Percentiles rank a stretch among this genome's conserved stretches.
Evolutionary conservation across 345 rosid genomes (phyloP).

Genomic region (Carallia brachiata): DNA sequence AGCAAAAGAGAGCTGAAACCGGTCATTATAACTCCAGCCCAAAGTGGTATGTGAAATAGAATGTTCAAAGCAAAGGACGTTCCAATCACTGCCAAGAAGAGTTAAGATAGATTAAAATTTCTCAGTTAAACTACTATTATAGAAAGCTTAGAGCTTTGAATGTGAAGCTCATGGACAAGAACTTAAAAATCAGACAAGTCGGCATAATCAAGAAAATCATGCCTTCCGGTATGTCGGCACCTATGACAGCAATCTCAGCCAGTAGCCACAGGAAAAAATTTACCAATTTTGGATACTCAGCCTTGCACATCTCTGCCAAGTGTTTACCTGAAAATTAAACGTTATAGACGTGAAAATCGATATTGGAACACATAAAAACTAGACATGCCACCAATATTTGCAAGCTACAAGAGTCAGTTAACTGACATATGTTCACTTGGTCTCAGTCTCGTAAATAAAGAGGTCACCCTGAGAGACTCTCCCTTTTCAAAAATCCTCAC

Average conservation of each 20-base stretch:
- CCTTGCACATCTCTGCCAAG: conserved; percentile 20
- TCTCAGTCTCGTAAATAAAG: no score
- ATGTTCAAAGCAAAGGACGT: conserved; percentile 33
- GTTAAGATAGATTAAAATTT: not conserved
- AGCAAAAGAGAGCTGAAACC: conserved; percentile 28
- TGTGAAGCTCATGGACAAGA: not conserved
- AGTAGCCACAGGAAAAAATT: conserved; percentile 20
- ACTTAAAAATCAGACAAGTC: no score
- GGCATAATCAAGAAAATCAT: not conserved
- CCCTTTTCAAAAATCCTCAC: no score
- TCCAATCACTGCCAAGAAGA: conserved; percentile 25
- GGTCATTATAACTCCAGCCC: conserved; percentile 30
- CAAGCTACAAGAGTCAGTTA: no score
- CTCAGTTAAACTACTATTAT: not conserved
- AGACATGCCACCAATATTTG: no score
- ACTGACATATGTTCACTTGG: no score
- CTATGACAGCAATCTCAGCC: conserved; percentile 27
- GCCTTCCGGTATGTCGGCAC: conserved; percentile 33
- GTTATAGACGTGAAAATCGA: not conserved
- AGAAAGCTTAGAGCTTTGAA: not conserved
- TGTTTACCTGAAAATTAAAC: conserved; percentile 9
- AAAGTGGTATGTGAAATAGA: conserved; percentile 26
- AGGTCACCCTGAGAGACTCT: no score
- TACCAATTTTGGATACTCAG: conserved; percentile 18
- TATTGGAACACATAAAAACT: no score